Evolutionary conservation across 1,284 basidiomycete species (phyloP).

Genomic region (Rhizoctonia solani): DNA sequence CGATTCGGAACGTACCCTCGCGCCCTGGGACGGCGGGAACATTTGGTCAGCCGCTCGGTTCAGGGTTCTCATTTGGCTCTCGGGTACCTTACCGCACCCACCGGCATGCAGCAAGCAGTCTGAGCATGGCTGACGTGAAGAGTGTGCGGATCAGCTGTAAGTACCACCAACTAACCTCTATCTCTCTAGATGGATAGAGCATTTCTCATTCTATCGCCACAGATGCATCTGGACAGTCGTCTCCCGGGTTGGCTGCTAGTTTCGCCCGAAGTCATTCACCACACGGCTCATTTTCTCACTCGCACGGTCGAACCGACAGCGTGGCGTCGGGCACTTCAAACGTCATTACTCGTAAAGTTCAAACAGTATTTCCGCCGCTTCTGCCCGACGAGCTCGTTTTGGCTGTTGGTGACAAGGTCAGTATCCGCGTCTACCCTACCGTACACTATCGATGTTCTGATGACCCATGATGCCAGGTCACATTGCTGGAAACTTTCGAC

Average conservation of each 20-base stretch:
- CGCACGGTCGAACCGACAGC: constrained; percentile 20
- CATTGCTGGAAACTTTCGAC: constrained; percentile 35
- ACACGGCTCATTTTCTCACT: neutral
- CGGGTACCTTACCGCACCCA: constrained; percentile 14
- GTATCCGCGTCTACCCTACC: neutral
- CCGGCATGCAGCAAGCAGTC: constrained; percentile 26
- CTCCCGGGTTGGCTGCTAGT: neutral
- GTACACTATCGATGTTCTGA: neutral
- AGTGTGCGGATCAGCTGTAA: constrained; percentile 26
- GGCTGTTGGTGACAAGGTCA: constrained; percentile 27
- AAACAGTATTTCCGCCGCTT: constrained; percentile 34
- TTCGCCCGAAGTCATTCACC: constrained; percentile 18
- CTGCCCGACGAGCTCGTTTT: constrained; percentile 37
- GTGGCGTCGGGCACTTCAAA: neutral
- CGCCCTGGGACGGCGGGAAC: constrained; percentile 23
- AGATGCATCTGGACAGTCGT: constrained; percentile 15
- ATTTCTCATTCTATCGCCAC: neutral
- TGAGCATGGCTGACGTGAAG: constrained; percentile 27
- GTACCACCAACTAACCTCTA: too few species aligned
- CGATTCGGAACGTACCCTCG: neutral
- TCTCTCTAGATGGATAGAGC: neutral
- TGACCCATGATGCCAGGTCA: constrained; percentile 20
- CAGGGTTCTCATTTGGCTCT: constrained; percentile 3
- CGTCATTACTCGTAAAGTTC: constrained; percentile 9
- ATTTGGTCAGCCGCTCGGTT: constrained; percentile 7